Conservation (phyloP, 495 filamentous ascomycete genomes). For the Penicillium alfredii region DNA sequence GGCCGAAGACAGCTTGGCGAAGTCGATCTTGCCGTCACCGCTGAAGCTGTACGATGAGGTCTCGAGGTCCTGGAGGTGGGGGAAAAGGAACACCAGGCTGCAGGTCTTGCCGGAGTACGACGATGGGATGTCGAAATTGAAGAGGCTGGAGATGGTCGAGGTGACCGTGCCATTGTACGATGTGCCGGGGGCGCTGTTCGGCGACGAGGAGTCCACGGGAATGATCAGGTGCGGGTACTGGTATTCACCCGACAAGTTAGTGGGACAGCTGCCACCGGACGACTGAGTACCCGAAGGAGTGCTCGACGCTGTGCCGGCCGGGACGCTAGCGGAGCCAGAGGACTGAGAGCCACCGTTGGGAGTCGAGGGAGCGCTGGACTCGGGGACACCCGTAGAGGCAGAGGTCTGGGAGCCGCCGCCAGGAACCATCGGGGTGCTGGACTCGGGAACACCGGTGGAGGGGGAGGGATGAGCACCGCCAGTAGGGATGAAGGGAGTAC, state of each 20-base stretch:
- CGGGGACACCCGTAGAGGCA: no score
- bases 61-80: conserved; percentile 42
- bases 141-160: conserved; percentile 51
- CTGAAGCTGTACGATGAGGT: conserved; percentile 53
- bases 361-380: neutral
- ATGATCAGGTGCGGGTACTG: conserved; percentile 64
- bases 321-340: conserved; percentile 5
- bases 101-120: conserved; percentile 53
- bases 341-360: conserved; percentile 1
- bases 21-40: conserved; percentile 52
- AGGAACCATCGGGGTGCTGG: no score
- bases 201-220: conserved; percentile 52
- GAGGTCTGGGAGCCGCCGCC: neutral
- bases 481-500: conserved; percentile 5
- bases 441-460: neutral
- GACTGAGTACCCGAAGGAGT: conserved; percentile 14
- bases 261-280: conserved; percentile 37
- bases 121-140: conserved; percentile 63
- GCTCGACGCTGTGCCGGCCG: conserved; percentile 4
- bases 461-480: conserved; percentile 1
- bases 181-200: conserved; percentile 47
- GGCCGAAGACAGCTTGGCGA: conserved; percentile 39
- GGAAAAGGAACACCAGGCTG: conserved; percentile 61
- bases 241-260: conserved; percentile 45
- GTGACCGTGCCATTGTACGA: conserved; percentile 50